Base-by-base conservation (phyloP, 2,329 filamentous ascomycete genomes). In the Aspergillus jensenii region DNA sequence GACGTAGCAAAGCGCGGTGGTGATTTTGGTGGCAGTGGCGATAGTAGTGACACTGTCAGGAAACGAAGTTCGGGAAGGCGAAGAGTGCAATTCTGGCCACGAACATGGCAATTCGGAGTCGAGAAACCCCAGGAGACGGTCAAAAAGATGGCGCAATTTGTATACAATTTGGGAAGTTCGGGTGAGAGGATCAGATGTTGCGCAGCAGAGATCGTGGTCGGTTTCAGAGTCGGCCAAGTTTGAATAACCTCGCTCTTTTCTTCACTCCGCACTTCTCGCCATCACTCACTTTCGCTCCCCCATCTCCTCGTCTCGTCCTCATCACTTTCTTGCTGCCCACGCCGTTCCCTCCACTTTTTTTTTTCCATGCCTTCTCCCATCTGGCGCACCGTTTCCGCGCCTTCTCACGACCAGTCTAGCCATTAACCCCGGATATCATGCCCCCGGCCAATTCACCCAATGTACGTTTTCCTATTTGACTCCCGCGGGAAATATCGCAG, bases 361-460 rank as follows among this genome's bases (percentile, higher is more conserved):
- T 31, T 37, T 31, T 48, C 31, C 58, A 57, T 54, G 57, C n/a
- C 23, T 52, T 51, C 23, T 40, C 41, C 46, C 25, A 25, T 39
- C 51, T 50, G 59, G 59, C 57, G 59, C 49, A 52, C 49, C 49
- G 48, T 54, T 25, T 53, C 53, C 50, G 44, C 51, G 59, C 59
- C 37, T 45, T 31, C 50, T 58, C 50, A 23, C 49, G 19, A 48
- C 49, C 33, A 37, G n/a, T 14, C 33, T 23, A 47, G 21, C 44
- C 7, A 46, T 14, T 19, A 43, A 23, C 39, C 25, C 39, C 49
- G 17, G 15, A 44, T 45, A 65, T 62, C 61, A 78, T 77, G 74
- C 75, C 76, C 62, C 77, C 76, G 62, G 74, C 70, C 62, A 79
- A 78, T 67, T 73, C 75, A 55, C 74, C 76, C 53, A 72, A 70